A percentile compares a stretch with the other conserved stretches of the same genome.
These are phyloP conservation scores for Fusarium veterinarium DNA, from an alignment of 2,329 filamentous ascomycete species.

Conservation along the genomic window DNA sequence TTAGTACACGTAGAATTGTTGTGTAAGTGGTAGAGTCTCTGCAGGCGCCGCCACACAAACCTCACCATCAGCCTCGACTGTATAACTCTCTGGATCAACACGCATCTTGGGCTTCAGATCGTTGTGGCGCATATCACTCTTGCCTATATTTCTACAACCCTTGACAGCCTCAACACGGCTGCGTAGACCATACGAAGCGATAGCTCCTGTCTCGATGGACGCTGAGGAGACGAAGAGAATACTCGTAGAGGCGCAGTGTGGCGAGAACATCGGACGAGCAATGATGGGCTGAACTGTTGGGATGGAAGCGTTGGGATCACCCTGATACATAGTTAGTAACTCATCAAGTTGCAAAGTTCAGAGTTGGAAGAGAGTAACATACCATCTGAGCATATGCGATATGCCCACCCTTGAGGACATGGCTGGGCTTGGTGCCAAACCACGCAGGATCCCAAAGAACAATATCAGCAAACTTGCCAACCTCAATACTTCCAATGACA, in stretches of 20 bases:
- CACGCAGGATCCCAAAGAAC: constrained; percentile 86
- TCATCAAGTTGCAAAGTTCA: neutral
- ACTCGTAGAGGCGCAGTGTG: constrained; percentile 76
- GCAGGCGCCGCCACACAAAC: constrained; percentile 80
- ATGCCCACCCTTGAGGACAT: constrained; percentile 89
- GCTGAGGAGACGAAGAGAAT: constrained; percentile 86
- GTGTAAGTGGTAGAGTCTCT: constrained; percentile 77
- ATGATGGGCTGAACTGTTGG: constrained; percentile 88
- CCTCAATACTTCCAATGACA: constrained; percentile 85
- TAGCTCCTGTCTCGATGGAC: constrained; percentile 73
- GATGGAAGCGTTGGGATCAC: constrained; percentile 85
- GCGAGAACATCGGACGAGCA: constrained; percentile 86
- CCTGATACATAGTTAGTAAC: constrained; percentile 56
- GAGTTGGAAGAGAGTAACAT: constrained; percentile 42
- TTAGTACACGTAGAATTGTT: constrained; percentile 81
- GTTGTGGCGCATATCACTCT: constrained; percentile 93
- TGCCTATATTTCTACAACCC: constrained; percentile 79
- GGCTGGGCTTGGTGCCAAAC: constrained; percentile 87
- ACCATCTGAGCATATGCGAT: constrained; percentile 88
- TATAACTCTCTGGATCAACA: constrained; percentile 92
- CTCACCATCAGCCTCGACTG: constrained; percentile 84
- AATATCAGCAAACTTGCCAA: constrained; percentile 89
- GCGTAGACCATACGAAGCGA: constrained; percentile 78
- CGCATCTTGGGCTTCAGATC: constrained; percentile 85
- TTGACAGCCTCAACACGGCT: constrained; percentile 85